Evolutionary conservation across 1,284 basidiomycete species (phyloP), one percentile per base, ranked within the genome.

Genomic region (Naganishia cerealis): DNA sequence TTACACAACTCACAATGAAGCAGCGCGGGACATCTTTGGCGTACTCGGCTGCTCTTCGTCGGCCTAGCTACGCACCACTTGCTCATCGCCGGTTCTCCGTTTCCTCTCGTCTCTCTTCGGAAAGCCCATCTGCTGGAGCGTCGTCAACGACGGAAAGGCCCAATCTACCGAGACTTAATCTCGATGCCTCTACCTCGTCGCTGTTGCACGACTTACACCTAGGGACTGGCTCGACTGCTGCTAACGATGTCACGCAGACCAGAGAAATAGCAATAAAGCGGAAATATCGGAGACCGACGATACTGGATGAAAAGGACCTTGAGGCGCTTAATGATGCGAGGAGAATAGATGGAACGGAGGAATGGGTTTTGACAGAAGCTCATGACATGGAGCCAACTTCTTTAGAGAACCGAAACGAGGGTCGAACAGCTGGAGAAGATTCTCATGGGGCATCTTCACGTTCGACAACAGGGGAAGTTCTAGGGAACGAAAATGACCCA

Each of bases 231-330:
- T 54, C 61, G n/a, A 12, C 33, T 2, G 36, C 38, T 10, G 38
- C 12, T 16, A 38, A 21, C 39, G 58, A 48, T 33, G 40, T 16
- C 13, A 4, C 12, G 10, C n/a, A n/a, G 21, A 15, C 40, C 36
- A 38, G 50, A 21, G 39, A 38, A 10, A 5, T 26, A 15, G 29
- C 24, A 16, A 38, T 38, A 24, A 53, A 50, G 39, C 36, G 50
- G 21, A 39, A 40, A 21, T 63, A 63, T 26, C 38, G 50, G 3
- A 18, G 61, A 33, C 61, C 61, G 21, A 36, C 54, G 21, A 54
- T 63, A 29, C 26, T 63, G 50, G 50, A 63, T 42, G 61, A 63
- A 52, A 63, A 68, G 21, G 59, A 68, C 16, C 52, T 68, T 18
- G 59, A 57, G 26, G 59, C 59, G 9, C 52, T 68, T 33, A 56